Base-by-base conservation (phyloP, 2,329 filamentous ascomycete species). In the Hirsutella minnesotensis region DNA sequence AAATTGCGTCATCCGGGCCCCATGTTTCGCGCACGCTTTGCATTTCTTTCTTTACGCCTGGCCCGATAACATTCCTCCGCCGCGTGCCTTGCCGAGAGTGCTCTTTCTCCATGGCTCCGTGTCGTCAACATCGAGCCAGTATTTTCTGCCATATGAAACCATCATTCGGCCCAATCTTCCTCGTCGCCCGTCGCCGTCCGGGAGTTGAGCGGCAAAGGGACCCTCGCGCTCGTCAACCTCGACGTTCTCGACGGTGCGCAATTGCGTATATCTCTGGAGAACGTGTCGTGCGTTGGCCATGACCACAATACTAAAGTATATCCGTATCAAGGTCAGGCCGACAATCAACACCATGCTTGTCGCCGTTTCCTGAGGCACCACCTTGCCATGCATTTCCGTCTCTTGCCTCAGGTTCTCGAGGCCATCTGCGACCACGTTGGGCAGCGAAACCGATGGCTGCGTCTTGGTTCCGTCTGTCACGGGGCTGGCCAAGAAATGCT, bases 281-380 rank as follows among this genome's bases (percentile, higher is more conserved):
- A 86, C 81, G 56, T 81, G 77, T 48, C 86, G 77, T 3, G 89
- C 86, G 60, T 85, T 92, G 7, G 86, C 79, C 64, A 94, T 79
- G 59, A 94, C 79, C 42, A 95, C 74, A 31, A 95, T 68, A 51
- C 84, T 78, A 53, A 94, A 89, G 66, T 95, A 95, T 24, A 88
- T 61, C 24, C 89, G 75, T 34, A 94, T 69, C 12, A 82, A 68
- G 64, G 83, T 94, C 49, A 95, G 74, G 2, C 73, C 63, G 27
- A 75, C 73, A 47, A 95, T 85, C 42, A 94, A 71, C 10, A 81
- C 68, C 60, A 95, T 83, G 63, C 84, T 90, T 47, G 86, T 81
- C 65, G 53, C 79, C 71, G 63, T 82, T 70, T 67, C 81, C 67
- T 59, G 85, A 3, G 66, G 64, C 45, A 65, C 53, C 27, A 56